Evolutionary conservation across 176 grass and related monocot species (phyloP).

Genomic region (Lolium perenne): DNA sequence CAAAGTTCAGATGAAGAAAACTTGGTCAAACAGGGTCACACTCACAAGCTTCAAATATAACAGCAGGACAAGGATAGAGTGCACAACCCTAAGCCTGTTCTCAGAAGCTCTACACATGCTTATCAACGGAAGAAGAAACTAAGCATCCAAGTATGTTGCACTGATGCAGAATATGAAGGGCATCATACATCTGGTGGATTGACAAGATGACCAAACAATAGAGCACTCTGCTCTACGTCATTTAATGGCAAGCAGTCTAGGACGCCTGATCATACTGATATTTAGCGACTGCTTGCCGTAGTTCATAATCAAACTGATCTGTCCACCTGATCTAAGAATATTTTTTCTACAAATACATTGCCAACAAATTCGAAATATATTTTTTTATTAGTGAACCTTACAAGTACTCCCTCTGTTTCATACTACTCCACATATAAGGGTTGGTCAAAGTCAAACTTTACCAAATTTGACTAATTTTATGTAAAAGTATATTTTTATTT

Average conservation of each 20-base stretch:
- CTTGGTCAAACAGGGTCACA: background rate
- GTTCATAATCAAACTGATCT: conserved; percentile 4
- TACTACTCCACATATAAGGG: no score
- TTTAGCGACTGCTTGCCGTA: background rate
- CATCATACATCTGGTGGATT: conserved; percentile 11
- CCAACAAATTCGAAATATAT: background rate
- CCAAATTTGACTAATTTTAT: no score
- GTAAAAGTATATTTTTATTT: no score
- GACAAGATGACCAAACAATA: background rate
- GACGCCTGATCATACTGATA: background rate
- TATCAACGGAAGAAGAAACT: background rate
- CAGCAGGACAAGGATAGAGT: background rate
- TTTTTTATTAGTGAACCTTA: background rate
- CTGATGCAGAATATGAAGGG: conserved; percentile 14
- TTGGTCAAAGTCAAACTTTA: no score
- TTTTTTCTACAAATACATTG: background rate
- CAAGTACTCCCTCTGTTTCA: no score
- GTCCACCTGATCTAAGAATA: background rate
- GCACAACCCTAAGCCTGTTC: background rate
- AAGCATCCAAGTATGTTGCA: background rate
- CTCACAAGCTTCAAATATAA: conserved; percentile 1
- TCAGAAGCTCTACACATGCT: background rate
- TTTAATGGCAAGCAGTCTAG: background rate
- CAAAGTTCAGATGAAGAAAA: background rate
- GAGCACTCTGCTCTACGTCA: background rate